Evolutionary conservation across 306 rosid genomes (phyloP).

Genomic region (Cicer yamashitae): DNA sequence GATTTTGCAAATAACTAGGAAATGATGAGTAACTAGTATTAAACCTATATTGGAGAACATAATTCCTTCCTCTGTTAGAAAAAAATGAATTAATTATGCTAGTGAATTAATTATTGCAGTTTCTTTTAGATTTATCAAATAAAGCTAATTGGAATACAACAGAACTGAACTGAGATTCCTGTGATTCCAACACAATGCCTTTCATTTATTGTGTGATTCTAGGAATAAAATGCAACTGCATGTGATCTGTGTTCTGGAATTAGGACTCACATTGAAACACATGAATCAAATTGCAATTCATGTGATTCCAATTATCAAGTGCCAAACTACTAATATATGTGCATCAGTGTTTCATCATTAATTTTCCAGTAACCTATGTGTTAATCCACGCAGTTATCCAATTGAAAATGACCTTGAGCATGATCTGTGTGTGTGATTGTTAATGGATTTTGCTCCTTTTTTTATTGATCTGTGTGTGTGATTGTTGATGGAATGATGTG

Average conservation of each 20-base stretch:
- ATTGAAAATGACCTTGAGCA: too few species aligned
- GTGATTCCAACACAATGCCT: not conserved
- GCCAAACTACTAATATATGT: not conserved
- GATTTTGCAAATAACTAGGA: slow-evolving; percentile 11
- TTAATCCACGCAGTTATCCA: too few species aligned
- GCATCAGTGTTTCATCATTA: not conserved
- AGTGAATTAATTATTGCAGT: not conserved
- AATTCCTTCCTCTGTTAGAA: not conserved
- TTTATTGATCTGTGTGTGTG: slow-evolving; percentile 48
- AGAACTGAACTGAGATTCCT: not conserved
- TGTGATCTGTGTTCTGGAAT: not conserved
- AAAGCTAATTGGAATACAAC: too few species aligned
- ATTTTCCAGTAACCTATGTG: not conserved
- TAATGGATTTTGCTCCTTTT: not conserved
- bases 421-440: too few species aligned
- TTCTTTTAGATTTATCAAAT: too few species aligned
- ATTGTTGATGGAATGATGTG: slow-evolving; percentile 16
- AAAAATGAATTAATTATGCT: not conserved
- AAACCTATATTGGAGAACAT: not conserved
- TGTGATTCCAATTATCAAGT: not conserved
- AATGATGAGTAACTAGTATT: not conserved
- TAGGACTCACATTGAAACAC: not conserved
- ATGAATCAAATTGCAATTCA: not conserved
- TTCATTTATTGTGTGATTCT: not conserved
- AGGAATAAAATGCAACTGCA: slow-evolving; percentile 7